These are phyloP conservation scores for Silene uniflora DNA, from an alignment of 148 eudicot species.

Conservation along the genomic window DNA sequence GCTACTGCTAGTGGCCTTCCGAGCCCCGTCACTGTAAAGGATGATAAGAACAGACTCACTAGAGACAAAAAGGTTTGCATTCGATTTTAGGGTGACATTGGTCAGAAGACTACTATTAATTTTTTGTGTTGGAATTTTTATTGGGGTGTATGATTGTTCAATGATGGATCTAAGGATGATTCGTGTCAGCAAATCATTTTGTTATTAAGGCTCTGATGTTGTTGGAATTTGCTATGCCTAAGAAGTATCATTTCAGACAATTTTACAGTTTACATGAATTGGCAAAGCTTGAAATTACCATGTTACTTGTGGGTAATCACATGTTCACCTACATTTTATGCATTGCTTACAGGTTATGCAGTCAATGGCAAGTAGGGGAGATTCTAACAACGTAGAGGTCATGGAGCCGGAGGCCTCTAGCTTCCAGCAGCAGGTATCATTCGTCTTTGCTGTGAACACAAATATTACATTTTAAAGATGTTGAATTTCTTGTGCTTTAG, in stretches of 20 bases:
- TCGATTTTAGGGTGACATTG: not conserved
- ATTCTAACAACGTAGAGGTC: conserved; percentile 42
- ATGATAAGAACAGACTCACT: conserved; percentile 51
- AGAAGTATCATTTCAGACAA: not conserved
- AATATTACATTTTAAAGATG: not conserved
- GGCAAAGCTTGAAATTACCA: not conserved
- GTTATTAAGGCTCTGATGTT: too few relatives aligned
- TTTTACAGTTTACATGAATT: too few relatives aligned
- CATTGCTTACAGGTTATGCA: conserved; percentile 43
- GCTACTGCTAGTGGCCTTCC: conserved; percentile 38
- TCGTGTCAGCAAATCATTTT: too few relatives aligned
- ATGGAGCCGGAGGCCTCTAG: conserved; percentile 67
- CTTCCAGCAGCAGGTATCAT: conserved; percentile 66
- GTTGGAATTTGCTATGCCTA: not conserved
- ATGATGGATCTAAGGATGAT: too few relatives aligned
- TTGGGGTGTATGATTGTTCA: too few relatives aligned
- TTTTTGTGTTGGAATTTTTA: not conserved
- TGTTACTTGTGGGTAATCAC: not conserved
- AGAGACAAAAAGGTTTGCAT: conserved; percentile 67
- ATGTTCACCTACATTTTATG: not conserved
- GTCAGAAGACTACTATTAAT: not conserved
- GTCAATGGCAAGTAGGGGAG: conserved; percentile 60
- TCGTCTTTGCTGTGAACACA: conserved; percentile 1
- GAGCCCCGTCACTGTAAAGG: conserved; percentile 46
- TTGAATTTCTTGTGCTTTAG: not conserved